These are phyloP conservation scores for Exutisphaerella laricina DNA, from an alignment of 2,329 filamentous ascomycete genomes.

Conservation along the genomic window DNA sequence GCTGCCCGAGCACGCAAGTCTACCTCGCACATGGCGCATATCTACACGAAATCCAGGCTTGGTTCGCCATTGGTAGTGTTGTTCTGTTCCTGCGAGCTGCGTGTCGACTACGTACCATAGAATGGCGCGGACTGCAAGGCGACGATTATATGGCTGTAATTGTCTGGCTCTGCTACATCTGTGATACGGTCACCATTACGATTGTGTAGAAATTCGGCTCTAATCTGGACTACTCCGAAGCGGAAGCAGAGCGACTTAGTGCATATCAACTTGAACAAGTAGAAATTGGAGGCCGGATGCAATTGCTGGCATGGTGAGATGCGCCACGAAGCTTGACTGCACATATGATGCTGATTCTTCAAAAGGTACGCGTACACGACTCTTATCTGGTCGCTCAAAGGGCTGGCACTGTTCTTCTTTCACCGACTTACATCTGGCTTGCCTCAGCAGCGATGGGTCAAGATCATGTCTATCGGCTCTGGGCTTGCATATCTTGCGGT, in stretches of 20 bases:
- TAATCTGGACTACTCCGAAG: conserved; percentile 25
- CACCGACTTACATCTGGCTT: conserved; percentile 33
- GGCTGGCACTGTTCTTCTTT: conserved; percentile 26
- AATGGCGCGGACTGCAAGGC: conserved; percentile 33
- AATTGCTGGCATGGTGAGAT: conserved; percentile 35
- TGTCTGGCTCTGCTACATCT: conserved; percentile 33
- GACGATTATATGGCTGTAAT: conserved; percentile 37
- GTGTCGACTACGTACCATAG: conserved; percentile 37
- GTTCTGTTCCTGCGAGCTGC: conserved; percentile 32
- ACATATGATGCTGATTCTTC: background rate
- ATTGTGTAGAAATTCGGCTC: conserved; percentile 29
- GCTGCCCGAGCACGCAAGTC: conserved; percentile 12
- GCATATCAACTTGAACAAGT: conserved; percentile 28
- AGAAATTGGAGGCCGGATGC: conserved; percentile 32
- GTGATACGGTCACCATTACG: conserved; percentile 22
- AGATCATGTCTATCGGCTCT: conserved; percentile 25
- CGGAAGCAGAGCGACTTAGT: conserved; percentile 21
- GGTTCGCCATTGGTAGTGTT: conserved; percentile 13
- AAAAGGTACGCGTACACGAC: conserved; percentile 24
- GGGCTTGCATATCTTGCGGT: conserved; percentile 29
- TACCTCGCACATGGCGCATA: conserved; percentile 6
- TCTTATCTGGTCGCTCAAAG: conserved; percentile 21
- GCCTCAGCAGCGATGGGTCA: conserved; percentile 29
- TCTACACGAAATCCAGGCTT: conserved; percentile 9
- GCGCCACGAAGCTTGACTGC: background rate